phyloP scores from a whole-genome alignment of 2,329 filamentous ascomycete genomes.

The Talaromyces piceae region DNA sequence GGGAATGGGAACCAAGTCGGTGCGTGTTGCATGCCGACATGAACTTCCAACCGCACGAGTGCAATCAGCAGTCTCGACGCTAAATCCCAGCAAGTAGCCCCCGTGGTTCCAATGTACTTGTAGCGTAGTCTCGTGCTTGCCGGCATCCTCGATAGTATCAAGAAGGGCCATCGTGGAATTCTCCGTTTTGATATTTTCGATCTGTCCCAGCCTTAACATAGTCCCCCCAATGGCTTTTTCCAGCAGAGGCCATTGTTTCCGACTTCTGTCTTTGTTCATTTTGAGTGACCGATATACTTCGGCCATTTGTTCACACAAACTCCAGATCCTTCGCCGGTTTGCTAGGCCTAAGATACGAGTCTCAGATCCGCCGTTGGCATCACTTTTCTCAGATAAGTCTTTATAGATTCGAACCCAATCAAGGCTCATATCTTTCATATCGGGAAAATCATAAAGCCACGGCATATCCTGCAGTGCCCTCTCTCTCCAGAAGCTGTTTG shows the following conservation, averaged over 20 bases:
- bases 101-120: neutral
- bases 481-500: neutral
- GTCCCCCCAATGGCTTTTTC: neutral
- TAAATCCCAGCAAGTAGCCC: neutral
- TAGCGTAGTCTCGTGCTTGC: neutral
- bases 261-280: neutral
- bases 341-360: neutral
- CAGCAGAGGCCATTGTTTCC: neutral
- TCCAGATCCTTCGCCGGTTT: neutral
- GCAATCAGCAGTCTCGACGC: neutral
- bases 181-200: neutral
- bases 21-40: neutral
- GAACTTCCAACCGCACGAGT: neutral
- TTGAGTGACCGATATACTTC: neutral
- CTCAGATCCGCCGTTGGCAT: neutral
- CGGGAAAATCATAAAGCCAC: neutral
- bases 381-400: neutral
- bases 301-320: neutral
- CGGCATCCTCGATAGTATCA: neutral
- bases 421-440: neutral
- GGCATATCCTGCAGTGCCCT: neutral
- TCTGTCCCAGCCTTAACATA: neutral
- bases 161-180: neutral
- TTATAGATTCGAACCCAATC: neutral
- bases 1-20: neutral